Evolutionary conservation across 2,329 filamentous ascomycete genomes (phyloP).

Genomic region (Fusarium sp.): DNA sequence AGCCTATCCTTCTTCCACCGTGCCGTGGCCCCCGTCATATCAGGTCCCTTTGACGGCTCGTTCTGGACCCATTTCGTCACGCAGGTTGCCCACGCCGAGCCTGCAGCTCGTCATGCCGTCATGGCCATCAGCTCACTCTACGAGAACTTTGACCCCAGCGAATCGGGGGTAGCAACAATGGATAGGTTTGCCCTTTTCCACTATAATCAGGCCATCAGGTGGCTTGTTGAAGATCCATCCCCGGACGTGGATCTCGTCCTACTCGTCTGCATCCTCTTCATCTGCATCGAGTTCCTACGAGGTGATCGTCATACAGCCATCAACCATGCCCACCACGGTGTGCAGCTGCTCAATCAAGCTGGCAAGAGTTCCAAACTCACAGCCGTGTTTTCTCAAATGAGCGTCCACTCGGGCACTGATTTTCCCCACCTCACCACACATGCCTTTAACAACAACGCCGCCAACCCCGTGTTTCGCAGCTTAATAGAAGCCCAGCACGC

Average conservation of each 20-base stretch:
- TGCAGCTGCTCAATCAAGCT: constrained; percentile 48
- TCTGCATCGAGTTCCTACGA: constrained; percentile 58
- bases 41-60: constrained; percentile 51
- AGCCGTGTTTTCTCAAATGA: constrained; percentile 54
- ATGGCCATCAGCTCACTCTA: constrained; percentile 56
- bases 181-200: constrained; percentile 51
- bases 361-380: constrained; percentile 47
- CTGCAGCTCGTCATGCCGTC: constrained; percentile 53
- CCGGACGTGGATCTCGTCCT: constrained; percentile 51
- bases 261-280: constrained; percentile 56
- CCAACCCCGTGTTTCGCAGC: constrained; percentile 17
- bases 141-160: constrained; percentile 47
- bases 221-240: constrained; percentile 42
- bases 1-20: constrained; percentile 54
- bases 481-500: constrained; percentile 45
- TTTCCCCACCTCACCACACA: constrained; percentile 17
- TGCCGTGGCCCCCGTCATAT: constrained; percentile 51
- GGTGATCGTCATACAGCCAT: constrained; percentile 52
- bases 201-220: constrained; percentile 56
- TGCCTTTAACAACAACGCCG: background rate
- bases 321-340: constrained; percentile 54
- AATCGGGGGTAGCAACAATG: rapidly evolving
- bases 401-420: constrained; percentile 32
- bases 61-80: constrained; percentile 57
- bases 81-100: constrained; percentile 53